phyloP scores from a whole-genome alignment of 306 rosid species.

The Styphnolobium japonicum region DNA sequence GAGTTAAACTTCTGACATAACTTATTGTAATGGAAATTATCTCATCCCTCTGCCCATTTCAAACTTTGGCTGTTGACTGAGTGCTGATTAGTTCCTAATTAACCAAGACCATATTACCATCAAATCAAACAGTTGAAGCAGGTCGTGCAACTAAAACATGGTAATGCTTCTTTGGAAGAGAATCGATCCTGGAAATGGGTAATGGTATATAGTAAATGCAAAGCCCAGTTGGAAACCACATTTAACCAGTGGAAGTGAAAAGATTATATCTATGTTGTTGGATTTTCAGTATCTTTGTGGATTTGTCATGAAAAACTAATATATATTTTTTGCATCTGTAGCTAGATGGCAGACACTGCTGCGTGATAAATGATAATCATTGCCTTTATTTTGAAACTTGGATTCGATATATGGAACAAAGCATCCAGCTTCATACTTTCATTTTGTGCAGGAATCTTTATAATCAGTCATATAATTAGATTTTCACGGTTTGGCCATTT shows the following conservation, averaged over 20 bases:
- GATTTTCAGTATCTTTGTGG: constrained; percentile 26
- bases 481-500: not conserved
- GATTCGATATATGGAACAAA: not conserved
- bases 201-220: not conserved
- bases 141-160: not conserved
- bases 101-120: not conserved
- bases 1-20: too few species aligned
- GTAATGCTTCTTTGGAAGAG: constrained; percentile 7
- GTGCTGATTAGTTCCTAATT: too few species aligned
- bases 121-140: not conserved
- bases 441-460: not conserved
- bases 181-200: constrained; percentile 12
- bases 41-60: too few species aligned
- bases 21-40: too few species aligned
- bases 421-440: constrained; percentile 4
- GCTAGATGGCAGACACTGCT: constrained; percentile 11
- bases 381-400: not conserved
- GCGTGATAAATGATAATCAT: not conserved
- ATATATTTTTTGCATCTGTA: constrained; percentile 20
- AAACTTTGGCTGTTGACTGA: too few species aligned
- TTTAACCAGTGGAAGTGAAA: constrained; percentile 17
- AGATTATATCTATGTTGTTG: constrained; percentile 2
- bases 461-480: not conserved
- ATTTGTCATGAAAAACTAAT: constrained; percentile 27
- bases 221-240: constrained; percentile 29